These are phyloP conservation scores for Talaromyces thailandensis DNA, from an alignment of 495 filamentous ascomycete species.

Conservation along the genomic window DNA sequence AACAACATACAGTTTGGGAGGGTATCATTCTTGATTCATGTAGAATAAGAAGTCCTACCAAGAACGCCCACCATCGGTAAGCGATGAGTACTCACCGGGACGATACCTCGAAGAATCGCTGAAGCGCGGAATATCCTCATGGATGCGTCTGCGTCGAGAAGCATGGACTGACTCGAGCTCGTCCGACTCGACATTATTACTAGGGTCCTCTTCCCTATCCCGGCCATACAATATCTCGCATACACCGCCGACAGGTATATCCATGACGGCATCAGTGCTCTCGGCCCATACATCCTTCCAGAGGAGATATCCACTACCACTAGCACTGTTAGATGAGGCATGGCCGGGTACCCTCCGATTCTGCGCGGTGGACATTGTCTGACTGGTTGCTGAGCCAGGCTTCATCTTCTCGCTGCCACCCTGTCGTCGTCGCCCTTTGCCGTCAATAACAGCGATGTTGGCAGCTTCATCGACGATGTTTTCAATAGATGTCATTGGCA, in stretches of 20 bases:
- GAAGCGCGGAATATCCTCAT: not conserved
- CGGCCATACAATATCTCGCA: slow-evolving; percentile 68
- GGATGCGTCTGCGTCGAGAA: not conserved
- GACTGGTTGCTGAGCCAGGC: slow-evolving; percentile 36
- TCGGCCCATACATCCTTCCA: slow-evolving; percentile 82
- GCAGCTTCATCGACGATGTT: slow-evolving; percentile 89
- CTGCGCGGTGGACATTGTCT: slow-evolving; percentile 35
- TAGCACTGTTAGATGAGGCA: slow-evolving; percentile 1
- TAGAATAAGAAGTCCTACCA: not conserved
- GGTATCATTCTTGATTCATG: not conserved
- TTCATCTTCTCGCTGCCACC: slow-evolving; percentile 36
- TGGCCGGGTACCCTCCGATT: slow-evolving; percentile 34
- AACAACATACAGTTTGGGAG: not conserved
- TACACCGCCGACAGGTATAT: slow-evolving; percentile 93
- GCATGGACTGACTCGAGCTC: not conserved
- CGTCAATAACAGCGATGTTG: slow-evolving; percentile 74
- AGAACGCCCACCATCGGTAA: not conserved
- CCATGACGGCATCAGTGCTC: slow-evolving; percentile 96
- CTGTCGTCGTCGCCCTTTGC: slow-evolving; percentile 48
- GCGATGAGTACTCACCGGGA: not conserved
- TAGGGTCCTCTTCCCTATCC: slow-evolving; percentile 27
- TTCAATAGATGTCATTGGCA: slow-evolving; percentile 72
- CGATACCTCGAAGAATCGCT: not conserved
- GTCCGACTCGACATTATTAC: not conserved
- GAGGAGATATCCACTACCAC: slow-evolving; percentile 27